Conservation (phyloP, 225 moss, liverwort and hornwort species). For the Bryoerythrophyllum caledonicum region DNA sequence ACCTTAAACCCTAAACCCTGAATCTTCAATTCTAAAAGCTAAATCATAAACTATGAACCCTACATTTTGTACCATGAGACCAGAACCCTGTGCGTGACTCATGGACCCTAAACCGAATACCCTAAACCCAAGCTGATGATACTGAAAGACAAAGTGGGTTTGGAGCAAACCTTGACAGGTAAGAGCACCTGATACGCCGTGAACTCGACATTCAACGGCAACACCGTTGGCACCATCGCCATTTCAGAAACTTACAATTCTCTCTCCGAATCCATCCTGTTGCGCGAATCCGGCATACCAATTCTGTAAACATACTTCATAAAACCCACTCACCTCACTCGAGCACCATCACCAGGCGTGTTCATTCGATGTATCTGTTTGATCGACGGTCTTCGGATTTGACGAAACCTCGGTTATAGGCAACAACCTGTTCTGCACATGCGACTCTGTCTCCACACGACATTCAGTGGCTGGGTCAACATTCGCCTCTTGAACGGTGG, state of each 20-base stretch:
- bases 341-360: too few relatives aligned
- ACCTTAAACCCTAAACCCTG: not conserved
- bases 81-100: too few relatives aligned
- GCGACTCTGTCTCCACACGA: too few relatives aligned
- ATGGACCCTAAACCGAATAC: not conserved
- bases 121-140: not conserved
- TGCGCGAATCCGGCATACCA: too few relatives aligned
- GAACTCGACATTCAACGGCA: constrained; percentile 44
- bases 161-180: constrained; percentile 44
- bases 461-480: too few relatives aligned
- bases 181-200: constrained; percentile 45
- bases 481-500: too few relatives aligned
- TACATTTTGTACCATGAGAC: too few relatives aligned
- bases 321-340: too few relatives aligned
- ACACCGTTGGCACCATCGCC: constrained; percentile 35
- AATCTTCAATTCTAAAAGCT: not conserved
- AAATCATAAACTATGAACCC: not conserved
- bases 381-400: too few relatives aligned
- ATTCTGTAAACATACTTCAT: too few relatives aligned
- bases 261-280: not conserved
- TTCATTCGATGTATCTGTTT: not conserved
- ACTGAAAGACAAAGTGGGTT: not conserved
- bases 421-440: too few relatives aligned
- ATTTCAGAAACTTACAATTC: not conserved
- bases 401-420: too few relatives aligned